Base-by-base conservation (phyloP, 2,329 filamentous ascomycete genomes). In the Raffaelea ambrosiae region DNA sequence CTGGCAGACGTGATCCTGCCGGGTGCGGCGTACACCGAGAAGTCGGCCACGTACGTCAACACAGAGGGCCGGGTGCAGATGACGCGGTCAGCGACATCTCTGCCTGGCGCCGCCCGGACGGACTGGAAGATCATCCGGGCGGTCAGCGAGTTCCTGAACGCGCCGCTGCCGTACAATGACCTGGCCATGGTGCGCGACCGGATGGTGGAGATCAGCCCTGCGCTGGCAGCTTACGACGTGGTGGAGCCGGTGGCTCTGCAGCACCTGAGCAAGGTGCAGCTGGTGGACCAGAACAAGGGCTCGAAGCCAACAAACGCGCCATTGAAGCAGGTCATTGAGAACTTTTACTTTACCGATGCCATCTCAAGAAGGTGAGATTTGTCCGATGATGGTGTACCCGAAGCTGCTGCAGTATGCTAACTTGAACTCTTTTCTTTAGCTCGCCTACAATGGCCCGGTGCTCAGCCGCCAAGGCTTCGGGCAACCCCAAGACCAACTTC, bases 111-210 rank as follows among this genome's bases (percentile, higher is more conserved):
- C 46, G 82, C 91, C 48, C 82, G 93, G 62, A 91, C 93, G 54
- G 93, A 98, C 71, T 98, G 93, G 93, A 98, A 97, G 81, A 97
- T 98, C 61, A 83, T 98, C 58, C 88, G 93, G 55, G 93, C 93
- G 18, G 82, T 79, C 48, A 93, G 86, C 61, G 93, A 97, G 69
- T 96, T 95, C 71, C 76, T 98, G 16, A 88, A 86, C 51, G 81
- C 75, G 23, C 84, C 90, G 55, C 79, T 98, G 46, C 87, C 89
- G 20, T 98, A 97, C 62, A 91, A 98, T 59, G 89, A 97, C 62
- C 79, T 98, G 44, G 86, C 93, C 55, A 78, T 82, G 59, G 78
- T 98, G 46, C 81, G 93, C 49, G 89, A 96, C 66, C 86, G 93
- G 59, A 95, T 97, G 88, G 82, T 84, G 53, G 88, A 97, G 71